Evolutionary conservation across 305 asterid species (phyloP), one percentile per base, ranked within the genome.

Genomic region (Salvia sclarea): DNA sequence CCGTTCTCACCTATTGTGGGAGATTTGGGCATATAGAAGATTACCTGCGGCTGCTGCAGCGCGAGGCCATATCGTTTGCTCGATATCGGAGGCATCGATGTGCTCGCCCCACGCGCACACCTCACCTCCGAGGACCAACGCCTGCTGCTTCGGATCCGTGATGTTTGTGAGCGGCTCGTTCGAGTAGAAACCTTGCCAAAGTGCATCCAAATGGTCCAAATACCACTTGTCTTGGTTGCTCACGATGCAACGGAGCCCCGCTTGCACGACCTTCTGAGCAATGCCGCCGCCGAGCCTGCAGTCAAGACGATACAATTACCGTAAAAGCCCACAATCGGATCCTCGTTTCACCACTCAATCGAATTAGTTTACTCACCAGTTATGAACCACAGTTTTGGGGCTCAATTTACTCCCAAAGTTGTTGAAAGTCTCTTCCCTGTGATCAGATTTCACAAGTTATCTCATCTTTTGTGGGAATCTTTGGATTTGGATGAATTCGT

Each of bases 21-120:
- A n/a, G n/a, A n/a, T 25, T 52, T 12, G n/a, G 1, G 35, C 8
- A 12, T 2, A 48, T 53, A 22, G 56, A 10, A 13, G 22, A 31
- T 30, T 80, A 92, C 97, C 98, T 75, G 99, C 99, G 17, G 99
- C 99, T 14, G 99, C 99, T 0, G 99, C 97, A 41, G 98, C 98
- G 0, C 98, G 85, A 0, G 98, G 98, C 98, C 98, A 94, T 77
- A 94, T 86, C 1, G 96, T 91, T 75, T 86, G 95, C 83, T 87
- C 91, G 53, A 94, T 86, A 61, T 94, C 82, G 9, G 99, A 94
- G 3, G 79, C 89, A 70, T 94, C 99, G 8, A 89, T 64, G n/a
- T 66, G 82, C 66, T 94, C 99, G 1, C 78, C 99, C 99, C 99
- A 94, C 91, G 41, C 40, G 83, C 98, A 91, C 1, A 94, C 96